Evolutionary conservation across 2,329 filamentous ascomycete species (phyloP).

Genomic region (Sclerotinia minor): DNA sequence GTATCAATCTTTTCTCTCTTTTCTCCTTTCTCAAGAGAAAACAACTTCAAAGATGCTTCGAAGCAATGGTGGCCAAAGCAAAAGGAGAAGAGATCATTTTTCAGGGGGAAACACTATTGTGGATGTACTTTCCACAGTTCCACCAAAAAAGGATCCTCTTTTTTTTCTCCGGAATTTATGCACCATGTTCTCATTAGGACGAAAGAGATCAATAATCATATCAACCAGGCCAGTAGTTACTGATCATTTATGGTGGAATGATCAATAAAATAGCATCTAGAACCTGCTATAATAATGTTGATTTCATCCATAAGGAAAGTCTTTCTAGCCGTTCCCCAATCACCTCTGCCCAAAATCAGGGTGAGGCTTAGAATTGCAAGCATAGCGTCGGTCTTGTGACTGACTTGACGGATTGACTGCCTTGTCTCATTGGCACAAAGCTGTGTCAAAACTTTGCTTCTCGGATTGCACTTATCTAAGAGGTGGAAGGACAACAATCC

Average conservation of each 20-base stretch:
- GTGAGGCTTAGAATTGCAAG: not conserved
- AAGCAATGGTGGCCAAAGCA: not conserved
- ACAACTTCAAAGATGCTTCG: not conserved
- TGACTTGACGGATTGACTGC: not conserved
- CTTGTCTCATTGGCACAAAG: conserved; percentile 14
- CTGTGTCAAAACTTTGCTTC: conserved; percentile 5
- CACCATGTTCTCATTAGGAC: not conserved
- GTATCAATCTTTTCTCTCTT: not conserved
- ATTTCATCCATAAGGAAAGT: not conserved
- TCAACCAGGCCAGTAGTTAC: not conserved
- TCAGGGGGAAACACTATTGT: conserved; percentile 7
- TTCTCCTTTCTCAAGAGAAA: not conserved
- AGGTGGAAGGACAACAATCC: not conserved
- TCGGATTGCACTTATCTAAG: not conserved
- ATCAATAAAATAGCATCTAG: conserved; percentile 2
- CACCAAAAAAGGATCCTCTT: conserved; percentile 13
- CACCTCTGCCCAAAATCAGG: not conserved
- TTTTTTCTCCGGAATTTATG: not conserved
- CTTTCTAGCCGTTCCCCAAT: not conserved
- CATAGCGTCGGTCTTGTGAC: not conserved
- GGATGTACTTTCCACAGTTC: conserved; percentile 12
- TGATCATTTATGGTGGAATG: not conserved
- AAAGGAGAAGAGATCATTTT: not conserved
- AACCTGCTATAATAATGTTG: not conserved
- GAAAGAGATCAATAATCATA: not conserved